A percentile compares a stretch with the other conserved stretches of the same genome.
Conservation (phyloP, 2,329 filamentous ascomycete species). For the Hypoxylon sp. region DNA sequence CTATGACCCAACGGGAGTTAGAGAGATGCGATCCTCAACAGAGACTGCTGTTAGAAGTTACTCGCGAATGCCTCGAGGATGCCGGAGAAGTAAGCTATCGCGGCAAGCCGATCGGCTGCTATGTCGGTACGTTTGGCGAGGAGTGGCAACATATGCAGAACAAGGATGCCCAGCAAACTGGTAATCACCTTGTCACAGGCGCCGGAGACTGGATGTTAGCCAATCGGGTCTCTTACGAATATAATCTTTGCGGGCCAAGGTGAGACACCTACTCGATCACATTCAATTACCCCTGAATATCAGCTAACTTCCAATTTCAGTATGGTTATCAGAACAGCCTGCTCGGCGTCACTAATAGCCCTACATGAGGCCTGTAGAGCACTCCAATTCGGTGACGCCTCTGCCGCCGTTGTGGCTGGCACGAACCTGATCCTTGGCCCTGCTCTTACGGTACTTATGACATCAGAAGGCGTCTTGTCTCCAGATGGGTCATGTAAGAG, state of each 20-base stretch:
- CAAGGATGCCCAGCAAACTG: conserved; percentile 46
- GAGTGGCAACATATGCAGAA: conserved; percentile 51
- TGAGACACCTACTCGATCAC: conserved; percentile 23
- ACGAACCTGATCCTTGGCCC: conserved; percentile 47
- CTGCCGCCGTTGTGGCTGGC: conserved; percentile 53
- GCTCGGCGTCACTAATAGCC: conserved; percentile 50
- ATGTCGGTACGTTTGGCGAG: conserved; percentile 54
- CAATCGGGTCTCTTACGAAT: conserved; percentile 53
- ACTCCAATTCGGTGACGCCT: conserved; percentile 48
- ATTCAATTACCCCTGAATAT: conserved; percentile 7
- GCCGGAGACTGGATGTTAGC: conserved; percentile 50
- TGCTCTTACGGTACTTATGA: conserved; percentile 43
- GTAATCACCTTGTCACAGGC: conserved; percentile 48
- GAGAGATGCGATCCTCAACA: conserved; percentile 53
- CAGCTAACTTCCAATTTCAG: conserved; percentile 31
- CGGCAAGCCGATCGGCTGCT: conserved; percentile 54
- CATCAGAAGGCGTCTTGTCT: conserved; percentile 47
- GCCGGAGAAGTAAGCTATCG: conserved; percentile 51
- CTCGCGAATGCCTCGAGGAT: conserved; percentile 53
- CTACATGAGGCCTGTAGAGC: conserved; percentile 52
- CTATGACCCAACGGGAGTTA: conserved; percentile 45
- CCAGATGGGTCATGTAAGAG: conserved; percentile 49
- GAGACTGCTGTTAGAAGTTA: conserved; percentile 50
- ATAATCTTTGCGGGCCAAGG: conserved; percentile 47
- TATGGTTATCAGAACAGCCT: conserved; percentile 52